Evolutionary conservation across 1,139 yeast genomes (phyloP), one percentile per base, ranked within the genome.

Genomic region (Protomyces macrosporus): DNA sequence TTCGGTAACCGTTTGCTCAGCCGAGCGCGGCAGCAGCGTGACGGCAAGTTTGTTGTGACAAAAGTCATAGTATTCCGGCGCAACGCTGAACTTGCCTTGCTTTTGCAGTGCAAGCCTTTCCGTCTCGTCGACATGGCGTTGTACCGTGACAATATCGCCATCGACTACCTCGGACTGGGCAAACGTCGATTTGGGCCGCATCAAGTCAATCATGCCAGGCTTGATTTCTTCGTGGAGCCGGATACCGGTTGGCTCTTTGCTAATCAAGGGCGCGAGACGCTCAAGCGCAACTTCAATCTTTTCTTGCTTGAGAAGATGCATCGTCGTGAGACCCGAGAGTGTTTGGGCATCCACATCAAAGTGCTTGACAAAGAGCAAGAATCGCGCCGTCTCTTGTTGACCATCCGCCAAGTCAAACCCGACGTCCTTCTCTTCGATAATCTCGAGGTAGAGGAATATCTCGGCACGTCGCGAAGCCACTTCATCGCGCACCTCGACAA

Each of bases 61-160:
- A 69, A 83, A 90, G 42, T 79, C 81, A 71, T 87, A 90, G 71
- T 81, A 86, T 1, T 82, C 82, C 36, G 75, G 76, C 6, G 84
- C 79, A 60, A 77, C 76, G 9, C 71, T 67, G 64, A 67, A 71
- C 4, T 72, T 74, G 32, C 65, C 65, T 23, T 64, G 60, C 30
- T 62, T 63, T 3, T 66, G 66, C 30, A 66, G 50, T 6, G 65
- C 67, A 6, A 35, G 37, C 3, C 50, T 56, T 23, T 68, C 58
- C 6, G 67, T 69, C 3, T 69, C 74, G 3, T 70, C 55, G 0
- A 68, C 65, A 4, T 73, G 71, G 51, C 73, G 73, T 65, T 86
- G 86, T 60, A 87, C 81, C 36, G 88, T 79, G 14, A 91, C 74
- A 32, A 91, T 87, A 72, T 90, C 97, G 68, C 97, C 97, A 68